Conservation (phyloP, 73 alveolate species). For the Paramecium sonneborni region DNA sequence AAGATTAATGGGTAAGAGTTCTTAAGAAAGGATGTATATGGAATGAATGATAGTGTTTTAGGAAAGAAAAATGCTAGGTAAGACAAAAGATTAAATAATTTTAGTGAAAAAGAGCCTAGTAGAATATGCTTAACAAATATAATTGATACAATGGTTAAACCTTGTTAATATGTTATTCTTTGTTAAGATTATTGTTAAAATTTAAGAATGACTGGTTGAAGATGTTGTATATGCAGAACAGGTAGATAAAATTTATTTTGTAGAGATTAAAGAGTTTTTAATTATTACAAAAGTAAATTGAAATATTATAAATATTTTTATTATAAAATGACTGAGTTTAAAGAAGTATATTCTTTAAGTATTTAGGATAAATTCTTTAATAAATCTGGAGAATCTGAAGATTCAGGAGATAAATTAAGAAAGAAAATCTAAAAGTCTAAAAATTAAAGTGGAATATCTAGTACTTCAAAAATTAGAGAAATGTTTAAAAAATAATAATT, state of each 20-base stretch:
- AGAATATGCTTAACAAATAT: slow-evolving; percentile 27
- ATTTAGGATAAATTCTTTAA: slow-evolving; percentile 1
- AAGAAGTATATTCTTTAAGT: not conserved
- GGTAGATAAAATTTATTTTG: not conserved
- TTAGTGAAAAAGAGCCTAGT: slow-evolving; percentile 37
- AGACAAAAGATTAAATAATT: not conserved
- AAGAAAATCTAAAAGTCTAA: slow-evolving; percentile 26
- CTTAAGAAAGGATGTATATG: slow-evolving; percentile 17
- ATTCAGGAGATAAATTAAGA: not conserved
- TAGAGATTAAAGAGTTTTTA: not conserved
- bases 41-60: slow-evolving; percentile 54
- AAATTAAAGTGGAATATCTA: not conserved
- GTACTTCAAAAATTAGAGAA: not conserved
- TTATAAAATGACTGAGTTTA: slow-evolving; percentile 4
- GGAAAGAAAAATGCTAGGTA: not conserved
- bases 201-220: not conserved
- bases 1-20: slow-evolving; percentile 15
- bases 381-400: slow-evolving; percentile 7
- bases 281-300: not conserved
- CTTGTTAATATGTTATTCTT: not conserved
- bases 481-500: not conserved
- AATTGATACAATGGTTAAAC: not conserved
- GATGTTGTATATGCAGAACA: not conserved
- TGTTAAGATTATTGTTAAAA: slow-evolving; percentile 22
- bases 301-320: not conserved